Evolutionary conservation across 2,329 filamentous ascomycete species (phyloP).

Genomic region (Westerdykella sp.): DNA sequence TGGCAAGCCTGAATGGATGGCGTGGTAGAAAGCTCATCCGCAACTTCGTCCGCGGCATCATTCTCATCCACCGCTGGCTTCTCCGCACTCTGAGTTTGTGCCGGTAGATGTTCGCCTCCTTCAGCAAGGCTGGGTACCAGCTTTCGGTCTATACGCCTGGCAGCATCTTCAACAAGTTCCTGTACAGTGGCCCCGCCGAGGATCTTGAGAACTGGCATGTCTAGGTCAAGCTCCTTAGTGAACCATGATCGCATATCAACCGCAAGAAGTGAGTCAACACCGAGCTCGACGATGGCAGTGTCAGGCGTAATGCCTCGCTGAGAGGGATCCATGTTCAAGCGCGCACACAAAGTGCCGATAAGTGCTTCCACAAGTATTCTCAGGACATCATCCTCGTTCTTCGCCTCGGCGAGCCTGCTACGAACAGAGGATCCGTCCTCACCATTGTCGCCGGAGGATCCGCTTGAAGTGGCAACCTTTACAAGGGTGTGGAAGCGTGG

Average conservation of each 20-base stretch:
- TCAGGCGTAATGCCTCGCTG: neutral
- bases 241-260: constrained; percentile 44
- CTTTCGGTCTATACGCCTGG: too few species aligned
- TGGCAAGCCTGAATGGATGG: too few species aligned
- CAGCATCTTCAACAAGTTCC: neutral
- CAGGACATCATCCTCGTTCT: neutral
- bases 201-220: constrained; percentile 44
- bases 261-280: constrained; percentile 35
- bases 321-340: too few species aligned
- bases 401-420: neutral
- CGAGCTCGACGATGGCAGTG: constrained; percentile 6
- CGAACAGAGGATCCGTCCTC: neutral
- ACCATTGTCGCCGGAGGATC: too few species aligned
- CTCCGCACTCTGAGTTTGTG: too few species aligned
- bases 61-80: too few species aligned
- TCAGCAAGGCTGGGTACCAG: too few species aligned
- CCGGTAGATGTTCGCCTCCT: too few species aligned
- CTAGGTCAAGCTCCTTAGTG: constrained; percentile 36
- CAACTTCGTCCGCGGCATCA: too few species aligned
- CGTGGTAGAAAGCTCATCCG: too few species aligned
- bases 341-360: neutral
- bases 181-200: constrained; percentile 23
- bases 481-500: neutral
- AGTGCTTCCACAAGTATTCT: neutral
- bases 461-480: too few species aligned